phyloP scores from a whole-genome alignment of 495 filamentous ascomycete genomes.

The Pseudoneurospora amorphoporcata region DNA sequence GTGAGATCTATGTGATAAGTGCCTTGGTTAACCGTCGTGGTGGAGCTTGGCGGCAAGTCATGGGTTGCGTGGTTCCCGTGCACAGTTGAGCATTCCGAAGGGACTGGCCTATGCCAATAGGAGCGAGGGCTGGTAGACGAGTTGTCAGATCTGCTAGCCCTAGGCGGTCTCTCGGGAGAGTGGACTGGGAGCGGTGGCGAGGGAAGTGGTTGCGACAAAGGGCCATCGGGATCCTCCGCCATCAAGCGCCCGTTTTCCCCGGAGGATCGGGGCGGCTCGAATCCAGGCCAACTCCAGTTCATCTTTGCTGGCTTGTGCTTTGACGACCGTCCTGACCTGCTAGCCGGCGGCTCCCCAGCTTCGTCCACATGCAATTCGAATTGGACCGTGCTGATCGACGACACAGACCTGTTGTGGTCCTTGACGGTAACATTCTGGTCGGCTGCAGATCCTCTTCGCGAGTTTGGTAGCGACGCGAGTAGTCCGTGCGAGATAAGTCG shows the following conservation, averaged over 20 bases:
- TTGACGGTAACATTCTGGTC: conserved; percentile 15
- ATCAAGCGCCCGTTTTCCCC: neutral
- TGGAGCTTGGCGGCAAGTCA: neutral
- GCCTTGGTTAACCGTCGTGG: neutral
- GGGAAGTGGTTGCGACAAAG: neutral
- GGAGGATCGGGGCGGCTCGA: conserved; percentile 12
- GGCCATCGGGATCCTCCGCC: conserved; percentile 11
- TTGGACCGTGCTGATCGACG: conserved; percentile 19
- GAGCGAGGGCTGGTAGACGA: neutral
- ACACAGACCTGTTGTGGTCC: conserved; percentile 19
- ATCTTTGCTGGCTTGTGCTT: conserved; percentile 5
- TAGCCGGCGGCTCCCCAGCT: conserved; percentile 2
- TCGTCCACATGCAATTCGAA: conserved; percentile 4
- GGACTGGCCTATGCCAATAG: conserved; percentile 1
- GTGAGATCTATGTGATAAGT: conserved; percentile 1
- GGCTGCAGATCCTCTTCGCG: conserved; percentile 14
- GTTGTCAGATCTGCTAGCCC: neutral
- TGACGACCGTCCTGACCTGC: conserved; percentile 1
- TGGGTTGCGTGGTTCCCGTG: neutral
- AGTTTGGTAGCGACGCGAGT: conserved; percentile 24
- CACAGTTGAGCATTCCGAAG: neutral
- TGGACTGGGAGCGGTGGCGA: conserved; percentile 8
- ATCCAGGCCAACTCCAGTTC: conserved; percentile 29
- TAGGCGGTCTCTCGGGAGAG: neutral
- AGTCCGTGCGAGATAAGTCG: conserved; percentile 31